phyloP scores from a whole-genome alignment of 2,329 filamentous ascomycete genomes.

The Colletotrichum magnum region DNA sequence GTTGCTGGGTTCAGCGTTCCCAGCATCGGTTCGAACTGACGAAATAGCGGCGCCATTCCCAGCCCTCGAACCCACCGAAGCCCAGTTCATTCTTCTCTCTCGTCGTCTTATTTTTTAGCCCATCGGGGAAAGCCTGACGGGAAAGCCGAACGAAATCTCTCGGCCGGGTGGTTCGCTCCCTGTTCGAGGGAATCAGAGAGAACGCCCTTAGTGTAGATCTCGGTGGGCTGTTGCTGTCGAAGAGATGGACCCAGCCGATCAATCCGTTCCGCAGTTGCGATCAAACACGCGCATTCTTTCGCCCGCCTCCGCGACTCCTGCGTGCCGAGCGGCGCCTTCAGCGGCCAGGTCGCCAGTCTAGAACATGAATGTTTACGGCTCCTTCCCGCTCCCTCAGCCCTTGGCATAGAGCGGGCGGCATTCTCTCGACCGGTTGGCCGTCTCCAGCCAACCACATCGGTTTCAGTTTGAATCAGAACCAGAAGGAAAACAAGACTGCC shows the following conservation, averaged over 20 bases:
- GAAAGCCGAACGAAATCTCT: constrained; percentile 16
- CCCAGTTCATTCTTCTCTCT: constrained; percentile 6
- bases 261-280: constrained; percentile 15
- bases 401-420: constrained; percentile 4
- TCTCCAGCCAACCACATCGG: constrained; percentile 15
- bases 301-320: not conserved
- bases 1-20: constrained; percentile 3
- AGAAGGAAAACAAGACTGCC: not conserved
- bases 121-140: not conserved
- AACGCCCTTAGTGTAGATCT: no score
- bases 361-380: constrained; percentile 31
- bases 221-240: not conserved
- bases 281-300: constrained; percentile 1
- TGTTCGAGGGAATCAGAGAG: no score
- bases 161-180: constrained; percentile 8
- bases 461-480: constrained; percentile 31
- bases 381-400: constrained; percentile 21
- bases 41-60: constrained; percentile 5
- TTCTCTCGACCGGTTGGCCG: constrained; percentile 4
- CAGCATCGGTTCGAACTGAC: not conserved
- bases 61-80: not conserved
- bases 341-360: constrained; percentile 9
- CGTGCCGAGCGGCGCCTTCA: not conserved
- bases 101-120: no score
- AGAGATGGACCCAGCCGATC: constrained; percentile 15